Conservation (phyloP, 495 filamentous ascomycete species). For the Tuber brumale region DNA sequence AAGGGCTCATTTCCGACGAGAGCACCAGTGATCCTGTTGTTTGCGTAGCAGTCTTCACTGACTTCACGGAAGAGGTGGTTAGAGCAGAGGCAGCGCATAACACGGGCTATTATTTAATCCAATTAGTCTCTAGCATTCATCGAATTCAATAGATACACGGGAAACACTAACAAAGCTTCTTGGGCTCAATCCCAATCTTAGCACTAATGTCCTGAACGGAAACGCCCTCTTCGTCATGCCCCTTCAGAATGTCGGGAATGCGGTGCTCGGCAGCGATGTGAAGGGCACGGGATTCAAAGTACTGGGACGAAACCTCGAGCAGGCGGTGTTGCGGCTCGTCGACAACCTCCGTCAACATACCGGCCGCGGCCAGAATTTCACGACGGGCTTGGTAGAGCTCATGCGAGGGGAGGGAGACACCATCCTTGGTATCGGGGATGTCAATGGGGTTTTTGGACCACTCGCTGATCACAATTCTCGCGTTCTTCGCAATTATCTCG, state of each 20-base stretch:
- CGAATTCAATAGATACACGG: not conserved
- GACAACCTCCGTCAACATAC: conserved; percentile 39
- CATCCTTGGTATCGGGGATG: conserved; percentile 7
- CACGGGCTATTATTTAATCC: conserved; percentile 26
- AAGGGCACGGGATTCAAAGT: conserved; percentile 41
- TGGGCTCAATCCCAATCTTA: conserved; percentile 38
- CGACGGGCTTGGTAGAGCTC: conserved; percentile 39
- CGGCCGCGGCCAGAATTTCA: conserved; percentile 39
- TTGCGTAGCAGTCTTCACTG: conserved; percentile 38
- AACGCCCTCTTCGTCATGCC: conserved; percentile 28
- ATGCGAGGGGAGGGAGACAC: conserved; percentile 20
- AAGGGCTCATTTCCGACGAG: conserved; percentile 42
- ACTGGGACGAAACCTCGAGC: conserved; percentile 39
- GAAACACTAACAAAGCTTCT: conserved; percentile 38
- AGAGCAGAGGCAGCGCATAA: conserved; percentile 44
- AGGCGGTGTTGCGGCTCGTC: conserved; percentile 37
- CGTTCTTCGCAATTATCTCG: conserved; percentile 10
- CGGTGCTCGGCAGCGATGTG: conserved; percentile 42
- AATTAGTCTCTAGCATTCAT: not conserved
- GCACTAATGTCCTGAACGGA: conserved; percentile 29
- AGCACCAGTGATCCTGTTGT: conserved; percentile 42
- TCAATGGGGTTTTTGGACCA: conserved; percentile 21
- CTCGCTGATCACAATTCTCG: conserved; percentile 26
- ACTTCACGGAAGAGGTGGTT: conserved; percentile 42
- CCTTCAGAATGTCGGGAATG: conserved; percentile 41